phyloP scores from a whole-genome alignment of 2,329 filamentous ascomycete genomes.

The Hypoxylon sp. region DNA sequence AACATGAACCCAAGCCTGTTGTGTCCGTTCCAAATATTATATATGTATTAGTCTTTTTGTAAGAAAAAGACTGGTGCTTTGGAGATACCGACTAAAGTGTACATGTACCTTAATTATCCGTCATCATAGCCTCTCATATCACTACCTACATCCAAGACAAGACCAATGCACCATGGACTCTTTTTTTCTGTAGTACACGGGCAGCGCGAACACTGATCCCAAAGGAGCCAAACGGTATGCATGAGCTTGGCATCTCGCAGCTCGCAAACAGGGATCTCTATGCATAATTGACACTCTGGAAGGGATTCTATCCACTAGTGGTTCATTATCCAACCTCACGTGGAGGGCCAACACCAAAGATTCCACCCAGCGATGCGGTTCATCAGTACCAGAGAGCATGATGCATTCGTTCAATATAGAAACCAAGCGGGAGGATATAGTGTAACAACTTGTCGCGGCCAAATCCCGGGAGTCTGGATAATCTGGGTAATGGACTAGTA shows the following conservation, averaged over 20 bases:
- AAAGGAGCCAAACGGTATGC: conserved; percentile 34
- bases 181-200: conserved; percentile 28
- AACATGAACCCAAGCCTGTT: background rate
- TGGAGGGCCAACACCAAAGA: conserved; percentile 32
- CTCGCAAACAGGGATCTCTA: conserved; percentile 39
- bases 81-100: background rate
- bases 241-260: conserved; percentile 36
- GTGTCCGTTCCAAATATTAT: background rate
- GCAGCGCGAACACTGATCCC: conserved; percentile 35
- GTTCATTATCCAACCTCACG: conserved; percentile 32
- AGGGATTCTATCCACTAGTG: conserved; percentile 33
- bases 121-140: conserved; percentile 12
- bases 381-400: conserved; percentile 24
- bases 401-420: conserved; percentile 34
- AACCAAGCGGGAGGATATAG: conserved; percentile 26
- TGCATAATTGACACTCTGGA: conserved; percentile 35
- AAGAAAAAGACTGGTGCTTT: background rate
- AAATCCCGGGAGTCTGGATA: conserved; percentile 44
- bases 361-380: conserved; percentile 34
- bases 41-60: background rate
- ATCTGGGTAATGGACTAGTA: conserved; percentile 26
- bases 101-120: background rate
- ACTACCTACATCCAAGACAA: conserved; percentile 21
- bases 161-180: conserved; percentile 24
- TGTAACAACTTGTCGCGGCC: conserved; percentile 22